Percentiles rank a stretch among this genome's conserved stretches.
Evolutionary conservation across 2,329 filamentous ascomycete species (phyloP).

Genomic region (Chaetomiaceae sp.): DNA sequence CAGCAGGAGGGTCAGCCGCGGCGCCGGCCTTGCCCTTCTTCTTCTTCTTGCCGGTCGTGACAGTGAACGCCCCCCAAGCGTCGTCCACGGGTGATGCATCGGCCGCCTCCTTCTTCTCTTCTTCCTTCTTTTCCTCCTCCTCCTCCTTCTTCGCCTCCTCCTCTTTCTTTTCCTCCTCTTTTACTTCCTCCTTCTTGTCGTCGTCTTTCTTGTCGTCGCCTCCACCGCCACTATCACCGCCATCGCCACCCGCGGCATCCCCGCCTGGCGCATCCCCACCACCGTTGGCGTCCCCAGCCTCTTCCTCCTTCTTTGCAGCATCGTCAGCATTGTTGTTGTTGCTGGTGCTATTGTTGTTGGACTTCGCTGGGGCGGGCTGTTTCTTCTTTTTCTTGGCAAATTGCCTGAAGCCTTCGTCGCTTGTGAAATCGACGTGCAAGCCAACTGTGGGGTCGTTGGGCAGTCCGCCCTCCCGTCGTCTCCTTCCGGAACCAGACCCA

Average conservation of each 20-base stretch:
- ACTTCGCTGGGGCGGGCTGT: constrained; percentile 35
- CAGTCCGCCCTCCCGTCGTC: constrained; percentile 32
- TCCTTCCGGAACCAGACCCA: constrained; percentile 13
- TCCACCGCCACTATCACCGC: constrained; percentile 33
- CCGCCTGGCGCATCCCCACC: constrained; percentile 27
- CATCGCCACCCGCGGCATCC: constrained; percentile 36
- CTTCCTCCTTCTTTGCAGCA: constrained; percentile 34
- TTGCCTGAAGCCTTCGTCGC: constrained; percentile 50
- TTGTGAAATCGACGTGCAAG: constrained; percentile 53
- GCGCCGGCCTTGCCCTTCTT: constrained; percentile 45
- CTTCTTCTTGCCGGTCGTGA: constrained; percentile 48
- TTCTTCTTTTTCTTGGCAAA: constrained; percentile 56
- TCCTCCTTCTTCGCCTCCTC: constrained; percentile 37
- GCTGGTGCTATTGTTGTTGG: constrained; percentile 40
- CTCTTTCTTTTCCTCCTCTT: constrained; percentile 31
- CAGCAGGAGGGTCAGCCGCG: constrained; percentile 26
- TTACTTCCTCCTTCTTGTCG: constrained; percentile 38
- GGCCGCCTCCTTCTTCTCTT: constrained; percentile 36
- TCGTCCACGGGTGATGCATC: constrained; percentile 40
- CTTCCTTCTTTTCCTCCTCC: constrained; percentile 38
- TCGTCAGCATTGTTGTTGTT: constrained; percentile 40
- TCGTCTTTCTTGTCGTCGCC: constrained; percentile 35
- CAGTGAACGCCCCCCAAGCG: constrained; percentile 36
- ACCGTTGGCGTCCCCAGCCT: constrained; percentile 31
- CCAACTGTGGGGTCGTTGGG: constrained; percentile 44